Evolutionary conservation across 352 stramenopile genomes (phyloP).

Genomic region (Phytophthora sansomeana): DNA sequence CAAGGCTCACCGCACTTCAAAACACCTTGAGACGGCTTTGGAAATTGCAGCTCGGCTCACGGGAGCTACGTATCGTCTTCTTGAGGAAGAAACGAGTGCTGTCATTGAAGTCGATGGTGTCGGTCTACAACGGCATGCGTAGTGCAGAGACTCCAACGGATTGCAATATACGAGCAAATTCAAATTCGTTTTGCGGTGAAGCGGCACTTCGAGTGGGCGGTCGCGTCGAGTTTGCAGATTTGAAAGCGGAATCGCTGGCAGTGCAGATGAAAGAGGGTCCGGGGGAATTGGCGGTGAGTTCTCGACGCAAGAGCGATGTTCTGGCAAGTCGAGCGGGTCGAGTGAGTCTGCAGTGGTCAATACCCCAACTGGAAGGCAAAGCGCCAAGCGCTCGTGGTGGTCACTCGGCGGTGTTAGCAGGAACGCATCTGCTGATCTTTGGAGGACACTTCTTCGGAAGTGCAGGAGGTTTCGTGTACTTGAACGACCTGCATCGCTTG

Average conservation of each 20-base stretch:
- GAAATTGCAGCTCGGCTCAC: constrained; percentile 48
- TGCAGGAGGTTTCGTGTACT: constrained; percentile 86
- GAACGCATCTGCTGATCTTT: constrained; percentile 89
- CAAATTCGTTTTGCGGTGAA: neutral
- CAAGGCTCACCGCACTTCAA: constrained; percentile 50
- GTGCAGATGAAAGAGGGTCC: constrained; percentile 31
- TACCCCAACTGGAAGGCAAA: constrained; percentile 60
- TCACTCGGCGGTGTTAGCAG: constrained; percentile 75
- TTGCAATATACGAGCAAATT: neutral
- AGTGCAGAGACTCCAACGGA: neutral
- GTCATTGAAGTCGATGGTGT: constrained; percentile 63
- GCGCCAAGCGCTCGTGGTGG: constrained; percentile 68
- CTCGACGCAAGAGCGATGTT: constrained; percentile 30
- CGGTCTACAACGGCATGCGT: constrained; percentile 24
- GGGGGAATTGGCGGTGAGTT: constrained; percentile 26
- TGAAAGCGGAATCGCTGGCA: neutral
- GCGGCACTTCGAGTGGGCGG: constrained; percentile 17
- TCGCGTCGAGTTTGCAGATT: constrained; percentile 12
- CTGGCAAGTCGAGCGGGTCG: constrained; percentile 39
- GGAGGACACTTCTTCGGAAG: constrained; percentile 91
- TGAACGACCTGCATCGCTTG: constrained; percentile 91
- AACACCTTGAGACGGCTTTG: constrained; percentile 69
- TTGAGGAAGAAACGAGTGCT: constrained; percentile 48
- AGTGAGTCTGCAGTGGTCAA: constrained; percentile 71
- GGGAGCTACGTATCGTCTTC: constrained; percentile 44